phyloP scores from a whole-genome alignment of 2,329 filamentous ascomycete genomes.

The Periconia digitata region DNA sequence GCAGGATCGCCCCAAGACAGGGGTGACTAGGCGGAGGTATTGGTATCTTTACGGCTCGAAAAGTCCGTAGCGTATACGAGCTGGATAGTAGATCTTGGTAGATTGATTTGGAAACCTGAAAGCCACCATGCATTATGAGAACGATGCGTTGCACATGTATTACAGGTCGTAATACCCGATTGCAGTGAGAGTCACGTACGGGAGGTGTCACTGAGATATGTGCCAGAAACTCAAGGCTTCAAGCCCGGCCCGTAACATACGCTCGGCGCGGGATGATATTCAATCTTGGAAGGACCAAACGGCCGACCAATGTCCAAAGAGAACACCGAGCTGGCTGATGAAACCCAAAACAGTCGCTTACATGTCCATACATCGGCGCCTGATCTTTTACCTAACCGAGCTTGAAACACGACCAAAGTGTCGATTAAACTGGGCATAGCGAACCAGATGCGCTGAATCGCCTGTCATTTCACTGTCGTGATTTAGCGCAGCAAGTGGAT shows the following conservation, averaged over 20 bases:
- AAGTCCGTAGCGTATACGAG: not conserved
- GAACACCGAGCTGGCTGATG: not conserved
- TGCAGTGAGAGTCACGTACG: too few relatives aligned
- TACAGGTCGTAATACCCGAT: too few relatives aligned
- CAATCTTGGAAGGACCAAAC: not conserved
- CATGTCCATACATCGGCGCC: not conserved
- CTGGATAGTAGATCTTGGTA: not conserved
- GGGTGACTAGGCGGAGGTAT: too few relatives aligned
- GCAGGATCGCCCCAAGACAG: not conserved
- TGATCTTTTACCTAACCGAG: not conserved
- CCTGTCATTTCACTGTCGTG: slow-evolving; percentile 7
- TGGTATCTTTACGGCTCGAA: too few relatives aligned
- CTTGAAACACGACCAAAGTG: not conserved
- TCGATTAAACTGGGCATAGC: slow-evolving; percentile 19
- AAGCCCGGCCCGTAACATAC: too few relatives aligned
- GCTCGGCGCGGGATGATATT: too few relatives aligned
- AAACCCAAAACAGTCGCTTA: not conserved
- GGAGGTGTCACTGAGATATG: too few relatives aligned
- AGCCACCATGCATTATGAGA: too few relatives aligned
- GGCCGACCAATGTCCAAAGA: not conserved
- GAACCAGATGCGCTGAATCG: slow-evolving; percentile 10
- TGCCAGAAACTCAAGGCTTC: too few relatives aligned
- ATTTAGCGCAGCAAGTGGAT: slow-evolving; percentile 3
- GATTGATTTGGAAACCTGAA: not conserved
- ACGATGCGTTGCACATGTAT: too few relatives aligned